Percentiles rank a stretch among this genome's conserved stretches.
Evolutionary conservation across 768 basidiomycete species (phyloP).

Genomic region (Dioszegia aurantiaca): DNA sequence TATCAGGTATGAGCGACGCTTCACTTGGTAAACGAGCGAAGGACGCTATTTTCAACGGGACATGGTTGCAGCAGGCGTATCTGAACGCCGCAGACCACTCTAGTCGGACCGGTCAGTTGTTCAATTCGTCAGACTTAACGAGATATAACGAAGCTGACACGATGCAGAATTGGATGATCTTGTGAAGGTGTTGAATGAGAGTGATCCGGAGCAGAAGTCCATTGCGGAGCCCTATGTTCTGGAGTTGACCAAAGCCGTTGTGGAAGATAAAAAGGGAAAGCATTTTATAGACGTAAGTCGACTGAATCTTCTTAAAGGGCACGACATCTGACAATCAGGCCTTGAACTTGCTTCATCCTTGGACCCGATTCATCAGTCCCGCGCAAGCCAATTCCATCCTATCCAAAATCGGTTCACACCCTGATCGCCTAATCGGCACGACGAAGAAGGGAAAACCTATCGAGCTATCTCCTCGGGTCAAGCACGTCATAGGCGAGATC

Average conservation of each 20-base stretch:
- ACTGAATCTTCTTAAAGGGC: background rate
- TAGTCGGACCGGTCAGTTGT: constrained; percentile 9
- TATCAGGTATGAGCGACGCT: background rate
- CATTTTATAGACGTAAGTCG: constrained; percentile 20
- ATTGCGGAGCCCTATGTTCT: constrained; percentile 17
- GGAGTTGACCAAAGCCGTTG: constrained; percentile 8
- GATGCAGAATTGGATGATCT: constrained; percentile 13
- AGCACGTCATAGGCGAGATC: constrained; percentile 15
- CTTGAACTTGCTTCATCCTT: constrained; percentile 28
- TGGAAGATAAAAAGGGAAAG: constrained; percentile 27
- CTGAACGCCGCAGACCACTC: constrained; percentile 5
- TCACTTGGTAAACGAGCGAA: background rate
- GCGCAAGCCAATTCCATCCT: constrained; percentile 12
- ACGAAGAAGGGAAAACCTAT: constrained; percentile 6
- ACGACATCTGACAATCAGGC: constrained; percentile 18
- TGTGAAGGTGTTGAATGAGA: background rate
- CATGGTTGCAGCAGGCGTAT: constrained; percentile 12
- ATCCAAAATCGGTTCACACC: constrained; percentile 17
- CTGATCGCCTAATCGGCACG: constrained; percentile 10
- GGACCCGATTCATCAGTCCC: constrained; percentile 30
- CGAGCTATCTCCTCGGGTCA: constrained; percentile 15
- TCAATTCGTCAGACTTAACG: background rate
- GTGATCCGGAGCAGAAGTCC: background rate
- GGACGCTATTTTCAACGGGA: constrained; percentile 8
- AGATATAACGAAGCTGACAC: background rate